A percentile compares a stretch with the other conserved stretches of the same genome.
Evolutionary conservation across 306 rosid species (phyloP).

Genomic region (Pterocarpus macrocarpus): DNA sequence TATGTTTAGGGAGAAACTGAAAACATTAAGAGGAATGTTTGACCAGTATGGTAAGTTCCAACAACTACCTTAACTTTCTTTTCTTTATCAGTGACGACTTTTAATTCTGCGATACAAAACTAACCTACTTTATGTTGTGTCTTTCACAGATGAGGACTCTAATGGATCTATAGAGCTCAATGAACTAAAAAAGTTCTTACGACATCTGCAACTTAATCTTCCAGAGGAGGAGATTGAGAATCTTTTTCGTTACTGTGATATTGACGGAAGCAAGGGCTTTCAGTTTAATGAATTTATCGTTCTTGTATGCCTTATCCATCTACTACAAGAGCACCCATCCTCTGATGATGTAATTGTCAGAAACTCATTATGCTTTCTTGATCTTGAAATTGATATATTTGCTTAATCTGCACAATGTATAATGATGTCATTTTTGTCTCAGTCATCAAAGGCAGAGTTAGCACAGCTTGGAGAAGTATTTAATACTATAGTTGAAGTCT

Average conservation of each 20-base stretch:
- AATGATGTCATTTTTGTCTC: conserved; percentile 44
- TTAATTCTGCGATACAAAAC: conserved; percentile 14
- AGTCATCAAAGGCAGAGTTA: conserved; percentile 65
- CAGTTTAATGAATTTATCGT: conserved; percentile 89
- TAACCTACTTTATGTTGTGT: conserved; percentile 30
- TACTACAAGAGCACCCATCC: conserved; percentile 66
- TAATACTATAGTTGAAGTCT: conserved; percentile 71
- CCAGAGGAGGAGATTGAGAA: conserved; percentile 71
- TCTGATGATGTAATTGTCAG: conserved; percentile 55
- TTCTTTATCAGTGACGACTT: conserved; percentile 1
- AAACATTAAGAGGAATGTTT: conserved; percentile 71
- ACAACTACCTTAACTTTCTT: conserved; percentile 3
- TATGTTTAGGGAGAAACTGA: conserved; percentile 69
- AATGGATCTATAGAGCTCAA: conserved; percentile 75
- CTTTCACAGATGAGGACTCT: conserved; percentile 78
- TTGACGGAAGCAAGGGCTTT: conserved; percentile 85
- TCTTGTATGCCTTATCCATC: conserved; percentile 87
- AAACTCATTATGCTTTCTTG: conserved; percentile 38
- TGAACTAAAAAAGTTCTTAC: conserved; percentile 75
- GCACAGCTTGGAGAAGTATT: conserved; percentile 76
- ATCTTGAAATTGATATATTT: conserved; percentile 29
- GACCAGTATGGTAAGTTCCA: conserved; percentile 77
- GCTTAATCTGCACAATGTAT: conserved; percentile 27
- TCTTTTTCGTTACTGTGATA: conserved; percentile 84
- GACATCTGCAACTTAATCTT: conserved; percentile 67